These are phyloP conservation scores for Pugionium cornutum DNA, from an alignment of 345 rosid genomes.

Conservation along the genomic window DNA sequence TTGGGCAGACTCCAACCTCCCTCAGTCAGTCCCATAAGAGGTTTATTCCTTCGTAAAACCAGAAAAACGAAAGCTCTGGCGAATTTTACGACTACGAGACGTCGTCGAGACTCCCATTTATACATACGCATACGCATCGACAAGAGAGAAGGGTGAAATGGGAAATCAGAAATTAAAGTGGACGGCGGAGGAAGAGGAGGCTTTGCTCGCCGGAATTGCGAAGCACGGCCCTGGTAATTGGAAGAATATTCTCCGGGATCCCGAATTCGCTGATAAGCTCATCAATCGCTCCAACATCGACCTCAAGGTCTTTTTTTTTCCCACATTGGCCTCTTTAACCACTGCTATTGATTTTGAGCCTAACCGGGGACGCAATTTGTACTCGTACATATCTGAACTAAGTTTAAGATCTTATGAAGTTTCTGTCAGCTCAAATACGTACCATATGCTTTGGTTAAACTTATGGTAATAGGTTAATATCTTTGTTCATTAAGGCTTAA, in stretches of 20 bases:
- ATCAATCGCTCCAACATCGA: conserved; percentile 77
- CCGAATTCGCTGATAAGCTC: conserved; percentile 65
- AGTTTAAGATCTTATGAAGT: neutral
- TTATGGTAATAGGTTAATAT: neutral
- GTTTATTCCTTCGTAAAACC: too few relatives aligned
- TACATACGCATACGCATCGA: neutral
- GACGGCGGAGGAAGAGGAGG: conserved; percentile 76
- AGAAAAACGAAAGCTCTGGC: too few relatives aligned
- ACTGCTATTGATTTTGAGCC: neutral
- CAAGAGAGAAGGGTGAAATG: conserved; percentile 39
- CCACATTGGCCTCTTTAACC: neutral
- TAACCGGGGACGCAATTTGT: neutral
- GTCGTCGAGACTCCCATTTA: too few relatives aligned
- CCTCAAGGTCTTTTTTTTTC: conserved; percentile 57
- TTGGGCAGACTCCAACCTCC: too few relatives aligned
- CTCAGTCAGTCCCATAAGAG: too few relatives aligned
- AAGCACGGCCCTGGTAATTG: conserved; percentile 82
- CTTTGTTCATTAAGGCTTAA: too few relatives aligned
- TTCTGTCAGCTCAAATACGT: neutral
- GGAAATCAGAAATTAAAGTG: conserved; percentile 87
- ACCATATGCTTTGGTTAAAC: neutral
- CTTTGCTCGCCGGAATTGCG: conserved; percentile 69
- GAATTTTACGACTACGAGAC: too few relatives aligned
- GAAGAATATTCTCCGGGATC: conserved; percentile 84
- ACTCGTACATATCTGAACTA: neutral